These are phyloP conservation scores for Yamadazyma taylorii DNA, from an alignment of 1,139 yeast genomes.

Conservation along the genomic window DNA sequence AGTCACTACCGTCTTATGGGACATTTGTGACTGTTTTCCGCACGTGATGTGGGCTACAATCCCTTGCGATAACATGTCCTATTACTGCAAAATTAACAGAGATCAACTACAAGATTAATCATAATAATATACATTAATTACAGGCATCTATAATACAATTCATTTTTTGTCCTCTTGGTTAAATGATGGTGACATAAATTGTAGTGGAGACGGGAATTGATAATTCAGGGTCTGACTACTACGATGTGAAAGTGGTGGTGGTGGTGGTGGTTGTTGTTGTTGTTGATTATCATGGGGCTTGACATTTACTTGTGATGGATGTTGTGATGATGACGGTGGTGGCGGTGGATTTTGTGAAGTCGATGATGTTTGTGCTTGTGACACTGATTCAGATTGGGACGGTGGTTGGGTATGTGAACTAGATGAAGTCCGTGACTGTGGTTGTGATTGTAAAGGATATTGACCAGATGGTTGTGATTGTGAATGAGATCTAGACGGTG, in stretches of 20 bases:
- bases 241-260: not conserved
- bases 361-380: slow-evolving; percentile 6
- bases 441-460: not conserved
- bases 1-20: too few relatives aligned
- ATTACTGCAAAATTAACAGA: too few relatives aligned
- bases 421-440: slow-evolving; percentile 3
- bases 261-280: slow-evolving; percentile 4
- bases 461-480: not conserved
- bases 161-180: slow-evolving; percentile 8
- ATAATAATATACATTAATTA: slow-evolving; percentile 4
- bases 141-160: slow-evolving; percentile 1
- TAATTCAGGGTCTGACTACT: slow-evolving; percentile 10
- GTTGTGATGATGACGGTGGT: slow-evolving; percentile 1
- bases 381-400: slow-evolving; percentile 1
- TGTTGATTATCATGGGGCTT: slow-evolving; percentile 14
- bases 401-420: slow-evolving; percentile 7
- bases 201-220: slow-evolving; percentile 19
- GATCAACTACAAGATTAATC: not conserved
- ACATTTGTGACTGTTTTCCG: too few relatives aligned
- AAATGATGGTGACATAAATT: slow-evolving; percentile 14
- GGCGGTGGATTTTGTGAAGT: slow-evolving; percentile 3
- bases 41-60: not conserved
- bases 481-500: slow-evolving; percentile 7
- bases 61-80: too few relatives aligned
- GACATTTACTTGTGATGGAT: not conserved